Percentiles rank a stretch among this genome's conserved stretches.
These are phyloP conservation scores for Cladophialophora exuberans DNA, from an alignment of 2,329 filamentous ascomycete genomes.

Conservation along the genomic window DNA sequence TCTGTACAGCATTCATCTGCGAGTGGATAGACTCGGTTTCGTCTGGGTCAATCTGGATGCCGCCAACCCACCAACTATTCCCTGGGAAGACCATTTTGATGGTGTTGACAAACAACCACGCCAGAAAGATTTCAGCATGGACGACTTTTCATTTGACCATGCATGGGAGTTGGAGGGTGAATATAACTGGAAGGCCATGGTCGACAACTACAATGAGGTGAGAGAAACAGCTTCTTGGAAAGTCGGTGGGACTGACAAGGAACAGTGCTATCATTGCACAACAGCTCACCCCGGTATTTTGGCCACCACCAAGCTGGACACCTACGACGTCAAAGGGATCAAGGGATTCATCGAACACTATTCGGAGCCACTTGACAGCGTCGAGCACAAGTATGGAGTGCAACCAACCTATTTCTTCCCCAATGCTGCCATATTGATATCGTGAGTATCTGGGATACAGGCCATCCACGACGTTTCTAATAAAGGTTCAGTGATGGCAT, in stretches of 20 bases:
- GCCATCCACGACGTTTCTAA: neutral
- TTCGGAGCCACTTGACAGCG: constrained; percentile 14
- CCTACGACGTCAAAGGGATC: constrained; percentile 17
- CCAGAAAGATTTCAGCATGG: constrained; percentile 53
- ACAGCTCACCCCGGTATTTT: constrained; percentile 20
- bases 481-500: constrained; percentile 10
- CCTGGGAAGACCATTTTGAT: constrained; percentile 58
- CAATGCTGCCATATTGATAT: constrained; percentile 22
- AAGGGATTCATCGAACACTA: constrained; percentile 19
- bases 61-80: constrained; percentile 39
- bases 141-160: constrained; percentile 62
- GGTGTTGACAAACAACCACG: constrained; percentile 52
- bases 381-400: constrained; percentile 16
- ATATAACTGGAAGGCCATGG: constrained; percentile 64
- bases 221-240: neutral
- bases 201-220: constrained; percentile 65
- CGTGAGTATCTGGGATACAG: constrained; percentile 6
- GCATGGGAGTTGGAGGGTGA: constrained; percentile 60
- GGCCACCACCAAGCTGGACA: constrained; percentile 18
- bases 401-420: constrained; percentile 24
- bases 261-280: constrained; percentile 24
- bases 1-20: constrained; percentile 45
- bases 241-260: neutral
- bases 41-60: constrained; percentile 31
- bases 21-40: constrained; percentile 27